Base-by-base conservation (phyloP, 257 asterid species). In the Jacaranda copaia region DNA sequence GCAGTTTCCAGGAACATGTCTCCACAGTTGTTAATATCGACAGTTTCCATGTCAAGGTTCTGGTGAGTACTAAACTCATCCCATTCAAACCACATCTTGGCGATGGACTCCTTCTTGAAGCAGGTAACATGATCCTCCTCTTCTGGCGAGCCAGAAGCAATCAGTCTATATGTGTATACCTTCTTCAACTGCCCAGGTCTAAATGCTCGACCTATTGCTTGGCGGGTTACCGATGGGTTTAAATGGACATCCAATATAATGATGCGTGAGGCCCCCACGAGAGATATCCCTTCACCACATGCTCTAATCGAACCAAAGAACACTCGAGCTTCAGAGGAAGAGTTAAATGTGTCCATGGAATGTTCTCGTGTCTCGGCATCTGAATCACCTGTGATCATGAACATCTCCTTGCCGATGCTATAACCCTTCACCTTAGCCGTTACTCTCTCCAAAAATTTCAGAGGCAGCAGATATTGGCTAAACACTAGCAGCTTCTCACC, bases 11-110 rank as follows among this genome's bases (percentile, higher is more conserved):
- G 68, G 75, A 92, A 91, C 49, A 60, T 18, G 56, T 94, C 99
- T 3, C 91, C 96, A 43, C 92, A 91, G 11, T 75, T 78, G 20
- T 52, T 80, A 4, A 83, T 77, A 73, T 89, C 91, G 6, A 95
- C 87, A 1, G 84, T 71, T 83, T 95, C 97, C 87, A 95, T 85
- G 38, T 91, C 97, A 20, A 88, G 89, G 71, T 86, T 87, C 8
- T 74, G 88, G 59, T 52, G 85, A 32, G 94, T 93, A 62, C 88
- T 80, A 68, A 74, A 59, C 81, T 90, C 92, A 16, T 93, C 93
- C 99, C 99, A 96, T 74, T 93, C 99, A 15, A 96, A 96, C 99
- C 99, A 96, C 93, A 96, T 73, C 84, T 93, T 96, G 7, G 99
- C 86, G 25, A 96, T 93, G 20, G 93, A 90, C 77, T 96, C 99